Percentiles rank a stretch among this genome's conserved stretches.
Conservation (phyloP, 2,329 filamentous ascomycete species). For the Cordyceps cicadae region DNA sequence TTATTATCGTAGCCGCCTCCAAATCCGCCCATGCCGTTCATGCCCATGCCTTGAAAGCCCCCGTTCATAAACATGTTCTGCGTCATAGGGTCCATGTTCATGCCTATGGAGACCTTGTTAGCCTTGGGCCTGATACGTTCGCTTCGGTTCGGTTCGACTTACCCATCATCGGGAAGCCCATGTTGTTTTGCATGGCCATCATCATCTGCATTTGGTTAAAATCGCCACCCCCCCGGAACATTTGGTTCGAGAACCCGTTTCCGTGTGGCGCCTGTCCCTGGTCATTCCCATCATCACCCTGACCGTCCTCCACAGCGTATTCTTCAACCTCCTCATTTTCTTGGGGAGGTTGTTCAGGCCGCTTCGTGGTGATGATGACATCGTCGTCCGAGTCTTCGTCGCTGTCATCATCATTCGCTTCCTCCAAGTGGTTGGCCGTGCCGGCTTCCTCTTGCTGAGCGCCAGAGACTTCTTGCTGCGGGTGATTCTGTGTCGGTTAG, state of each 20-base stretch:
- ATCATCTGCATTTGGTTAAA: slow-evolving; percentile 75
- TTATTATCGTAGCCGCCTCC: slow-evolving; percentile 64
- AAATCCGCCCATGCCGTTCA: slow-evolving; percentile 69
- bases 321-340: slow-evolving; percentile 19
- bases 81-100: slow-evolving; percentile 80
- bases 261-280: slow-evolving; percentile 23
- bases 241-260: slow-evolving; percentile 43
- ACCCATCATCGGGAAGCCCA: slow-evolving; percentile 81
- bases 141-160: slow-evolving; percentile 31
- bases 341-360: slow-evolving; percentile 16
- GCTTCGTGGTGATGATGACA: slow-evolving; percentile 14
- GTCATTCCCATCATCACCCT: slow-evolving; percentile 24
- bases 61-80: slow-evolving; percentile 73
- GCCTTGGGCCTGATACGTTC: neutral
- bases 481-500: neutral
- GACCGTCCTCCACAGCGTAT: slow-evolving; percentile 20
- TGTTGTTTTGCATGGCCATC: slow-evolving; percentile 67
- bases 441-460: neutral
- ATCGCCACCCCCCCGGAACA: slow-evolving; percentile 53
- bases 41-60: slow-evolving; percentile 70
- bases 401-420: slow-evolving; percentile 12
- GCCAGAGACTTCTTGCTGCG: slow-evolving; percentile 6
- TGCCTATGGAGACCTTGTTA: slow-evolving; percentile 39
- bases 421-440: slow-evolving; percentile 13
- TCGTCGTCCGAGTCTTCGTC: slow-evolving; percentile 14